phyloP scores from a whole-genome alignment of 1,284 basidiomycete species.

The Erythrobasidium hasegawianum region DNA sequence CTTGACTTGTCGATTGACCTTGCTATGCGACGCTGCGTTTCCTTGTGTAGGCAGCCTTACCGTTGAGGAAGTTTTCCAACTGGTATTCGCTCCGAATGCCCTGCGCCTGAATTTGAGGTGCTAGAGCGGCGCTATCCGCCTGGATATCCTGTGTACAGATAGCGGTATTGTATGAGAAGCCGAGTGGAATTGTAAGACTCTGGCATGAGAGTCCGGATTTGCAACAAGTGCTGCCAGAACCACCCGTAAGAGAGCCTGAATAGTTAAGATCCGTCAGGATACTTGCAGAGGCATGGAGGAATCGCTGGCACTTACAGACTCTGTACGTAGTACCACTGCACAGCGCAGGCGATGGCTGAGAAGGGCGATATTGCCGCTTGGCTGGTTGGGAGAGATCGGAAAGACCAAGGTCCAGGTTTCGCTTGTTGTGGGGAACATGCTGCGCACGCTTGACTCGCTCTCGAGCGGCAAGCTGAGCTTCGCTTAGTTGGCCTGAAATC shows the following conservation, averaged over 20 bases:
- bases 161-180: neutral
- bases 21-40: no score
- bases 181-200: neutral
- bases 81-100: neutral
- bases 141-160: neutral
- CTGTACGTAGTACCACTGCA: neutral
- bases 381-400: no score
- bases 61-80: neutral
- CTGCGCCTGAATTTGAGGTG: neutral
- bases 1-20: no score
- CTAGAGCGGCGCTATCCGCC: neutral
- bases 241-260: neutral
- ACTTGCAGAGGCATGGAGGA: neutral
- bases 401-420: no score
- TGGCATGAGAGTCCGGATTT: neutral
- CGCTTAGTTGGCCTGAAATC: no score
- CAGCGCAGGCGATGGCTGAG: neutral
- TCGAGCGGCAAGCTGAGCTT: no score
- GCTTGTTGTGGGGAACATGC: neutral
- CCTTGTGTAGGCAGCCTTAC: neutral
- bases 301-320: neutral
- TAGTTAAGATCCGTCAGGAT: neutral
- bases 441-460: neutral
- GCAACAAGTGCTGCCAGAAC: neutral
- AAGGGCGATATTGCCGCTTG: no score